Evolutionary conservation across 192 early-diverging fungal genomes (phyloP).

Genomic region (Rhizophagus sp.): DNA sequence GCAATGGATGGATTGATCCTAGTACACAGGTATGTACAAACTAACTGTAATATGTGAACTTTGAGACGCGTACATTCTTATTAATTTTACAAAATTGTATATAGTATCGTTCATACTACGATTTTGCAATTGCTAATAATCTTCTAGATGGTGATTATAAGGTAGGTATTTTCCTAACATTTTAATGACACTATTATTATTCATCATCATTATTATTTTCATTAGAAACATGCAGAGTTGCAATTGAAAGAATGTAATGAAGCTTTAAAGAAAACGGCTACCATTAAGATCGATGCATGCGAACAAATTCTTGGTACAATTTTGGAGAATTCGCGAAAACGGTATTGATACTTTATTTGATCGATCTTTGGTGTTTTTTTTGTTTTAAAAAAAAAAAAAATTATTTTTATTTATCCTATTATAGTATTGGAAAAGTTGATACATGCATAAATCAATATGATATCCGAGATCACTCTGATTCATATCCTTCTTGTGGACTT

Average conservation of each 20-base stretch:
- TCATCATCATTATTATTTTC: background rate
- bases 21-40: conserved; percentile 45
- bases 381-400: background rate
- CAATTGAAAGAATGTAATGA: conserved; percentile 40
- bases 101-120: conserved; percentile 47
- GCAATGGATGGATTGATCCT: conserved; percentile 70
- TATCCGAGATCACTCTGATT: conserved; percentile 46
- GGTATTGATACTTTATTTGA: background rate
- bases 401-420: background rate
- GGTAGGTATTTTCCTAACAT: conserved; percentile 1
- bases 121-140: conserved; percentile 36
- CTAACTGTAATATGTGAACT: background rate
- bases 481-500: conserved; percentile 50
- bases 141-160: conserved; percentile 33
- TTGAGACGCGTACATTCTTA: background rate
- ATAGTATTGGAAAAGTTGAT: conserved; percentile 8
- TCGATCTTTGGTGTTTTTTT: background rate
- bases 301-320: conserved; percentile 37
- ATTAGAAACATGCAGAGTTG: conserved; percentile 2
- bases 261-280: conserved; percentile 27
- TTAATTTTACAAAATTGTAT: background rate
- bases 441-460: conserved; percentile 61
- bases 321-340: background rate
- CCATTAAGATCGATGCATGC: conserved; percentile 37
- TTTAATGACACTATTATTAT: background rate